A percentile compares a stretch with the other conserved stretches of the same genome.
These are phyloP conservation scores for Exophiala phaeomuriformis DNA, from an alignment of 2,329 filamentous ascomycete genomes.

Conservation along the genomic window DNA sequence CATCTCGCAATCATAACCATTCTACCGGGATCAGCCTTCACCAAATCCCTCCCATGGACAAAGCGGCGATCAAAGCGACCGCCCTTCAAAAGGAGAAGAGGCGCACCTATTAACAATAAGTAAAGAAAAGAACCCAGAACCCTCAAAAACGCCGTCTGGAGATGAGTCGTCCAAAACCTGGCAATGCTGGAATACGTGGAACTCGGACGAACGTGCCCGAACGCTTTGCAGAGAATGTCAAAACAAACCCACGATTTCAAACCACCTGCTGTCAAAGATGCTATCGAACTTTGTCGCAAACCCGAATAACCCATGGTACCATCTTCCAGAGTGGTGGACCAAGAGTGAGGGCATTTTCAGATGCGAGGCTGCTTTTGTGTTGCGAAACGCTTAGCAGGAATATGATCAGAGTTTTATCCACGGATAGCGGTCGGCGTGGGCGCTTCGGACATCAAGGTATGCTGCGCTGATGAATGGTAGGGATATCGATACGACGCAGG, in stretches of 20 bases:
- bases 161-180: constrained; percentile 5
- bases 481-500: constrained; percentile 38
- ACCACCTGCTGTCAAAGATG: constrained; percentile 10
- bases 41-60: background rate
- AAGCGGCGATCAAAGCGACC: background rate
- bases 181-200: constrained; percentile 10
- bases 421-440: constrained; percentile 40
- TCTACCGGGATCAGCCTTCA: background rate
- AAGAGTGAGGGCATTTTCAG: constrained; percentile 3
- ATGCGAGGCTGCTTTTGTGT: constrained; percentile 2
- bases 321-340: constrained; percentile 10
- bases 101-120: constrained; percentile 19
- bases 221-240: constrained; percentile 25
- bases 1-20: constrained; percentile 7
- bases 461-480: constrained; percentile 37
- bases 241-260: constrained; percentile 16
- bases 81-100: constrained; percentile 1
- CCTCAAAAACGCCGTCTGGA: constrained; percentile 10
- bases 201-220: constrained; percentile 10
- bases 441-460: constrained; percentile 40
- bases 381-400: background rate
- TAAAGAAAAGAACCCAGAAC: background rate
- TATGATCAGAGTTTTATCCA: constrained; percentile 23
- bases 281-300: constrained; percentile 2
- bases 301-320: constrained; percentile 3